Conservation (phyloP, 2,329 filamentous ascomycete species). For the Dichotomopilus funicola region DNA sequence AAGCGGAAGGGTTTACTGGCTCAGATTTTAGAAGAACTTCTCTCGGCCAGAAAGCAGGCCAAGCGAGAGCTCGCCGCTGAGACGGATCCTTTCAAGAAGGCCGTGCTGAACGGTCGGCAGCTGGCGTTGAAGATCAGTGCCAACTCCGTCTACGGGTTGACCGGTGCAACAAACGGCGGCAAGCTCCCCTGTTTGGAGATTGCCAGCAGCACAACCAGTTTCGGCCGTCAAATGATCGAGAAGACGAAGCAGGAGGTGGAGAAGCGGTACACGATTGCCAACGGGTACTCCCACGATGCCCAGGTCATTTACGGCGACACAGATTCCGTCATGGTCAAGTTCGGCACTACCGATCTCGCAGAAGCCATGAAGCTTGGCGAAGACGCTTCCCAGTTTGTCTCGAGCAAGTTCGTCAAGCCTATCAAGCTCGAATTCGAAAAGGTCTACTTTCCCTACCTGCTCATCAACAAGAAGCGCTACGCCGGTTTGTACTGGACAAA, state of each 20-base stretch:
- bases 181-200: constrained; percentile 93
- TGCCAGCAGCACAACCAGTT: constrained; percentile 93
- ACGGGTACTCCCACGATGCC: constrained; percentile 90
- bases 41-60: constrained; percentile 87
- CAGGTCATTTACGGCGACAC: constrained; percentile 98
- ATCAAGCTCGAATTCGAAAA: constrained; percentile 99
- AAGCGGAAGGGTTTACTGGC: constrained; percentile 86
- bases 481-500: constrained; percentile 97
- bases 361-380: constrained; percentile 94
- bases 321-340: constrained; percentile 99
- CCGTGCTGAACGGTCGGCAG: constrained; percentile 94
- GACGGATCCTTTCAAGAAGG: constrained; percentile 95
- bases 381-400: constrained; percentile 83
- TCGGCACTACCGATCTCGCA: constrained; percentile 77
- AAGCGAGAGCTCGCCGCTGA: constrained; percentile 85
- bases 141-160: constrained; percentile 96
- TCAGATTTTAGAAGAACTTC: constrained; percentile 90
- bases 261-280: constrained; percentile 79
- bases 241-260: constrained; percentile 96
- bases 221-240: constrained; percentile 98
- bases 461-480: constrained; percentile 99
- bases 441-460: constrained; percentile 93
- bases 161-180: constrained; percentile 79
- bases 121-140: constrained; percentile 93
- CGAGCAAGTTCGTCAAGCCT: constrained; percentile 85